Conservation (phyloP, 768 basidiomycete species). For the Lentinus tigrinus region DNA sequence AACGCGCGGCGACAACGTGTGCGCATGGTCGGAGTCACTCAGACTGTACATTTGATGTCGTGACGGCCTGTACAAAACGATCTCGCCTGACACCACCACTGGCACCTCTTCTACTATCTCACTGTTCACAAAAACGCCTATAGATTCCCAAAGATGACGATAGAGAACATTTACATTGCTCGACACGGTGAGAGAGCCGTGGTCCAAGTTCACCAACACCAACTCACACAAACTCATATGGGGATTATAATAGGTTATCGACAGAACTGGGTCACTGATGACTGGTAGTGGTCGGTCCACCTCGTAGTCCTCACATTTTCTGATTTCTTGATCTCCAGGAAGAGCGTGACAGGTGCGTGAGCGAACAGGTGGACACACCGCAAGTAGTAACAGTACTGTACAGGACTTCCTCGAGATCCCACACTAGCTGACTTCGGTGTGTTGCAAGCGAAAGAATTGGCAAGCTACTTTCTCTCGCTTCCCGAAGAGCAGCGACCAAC, state of each 20-base stretch:
- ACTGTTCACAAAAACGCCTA: too few species aligned
- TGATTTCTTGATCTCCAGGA: background rate
- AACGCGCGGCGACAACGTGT: background rate
- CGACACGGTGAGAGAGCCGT: slow-evolving; percentile 52
- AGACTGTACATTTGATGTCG: too few species aligned
- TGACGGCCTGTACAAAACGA: too few species aligned
- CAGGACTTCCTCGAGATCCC: slow-evolving; percentile 72
- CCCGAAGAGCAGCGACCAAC: slow-evolving; percentile 70
- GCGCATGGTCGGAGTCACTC: too few species aligned
- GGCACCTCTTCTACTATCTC: too few species aligned
- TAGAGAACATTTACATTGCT: slow-evolving; percentile 66
- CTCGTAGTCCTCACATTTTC: background rate
- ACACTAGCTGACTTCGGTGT: slow-evolving; percentile 71
- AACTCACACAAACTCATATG: background rate
- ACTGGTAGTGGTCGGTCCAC: slow-evolving; percentile 49
- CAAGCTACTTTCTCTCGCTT: slow-evolving; percentile 58
- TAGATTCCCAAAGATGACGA: slow-evolving; percentile 36
- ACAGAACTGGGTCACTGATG: slow-evolving; percentile 66
- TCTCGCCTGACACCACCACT: too few species aligned
- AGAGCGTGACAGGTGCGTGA: slow-evolving; percentile 20
- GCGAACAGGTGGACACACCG: background rate
- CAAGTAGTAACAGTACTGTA: slow-evolving; percentile 26
- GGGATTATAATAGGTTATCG: slow-evolving; percentile 62
- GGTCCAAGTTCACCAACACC: too few species aligned
- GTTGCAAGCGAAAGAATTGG: slow-evolving; percentile 75